Evolutionary conservation across 441 rosid species (phyloP).

Genomic region (Jatropha podagrica): DNA sequence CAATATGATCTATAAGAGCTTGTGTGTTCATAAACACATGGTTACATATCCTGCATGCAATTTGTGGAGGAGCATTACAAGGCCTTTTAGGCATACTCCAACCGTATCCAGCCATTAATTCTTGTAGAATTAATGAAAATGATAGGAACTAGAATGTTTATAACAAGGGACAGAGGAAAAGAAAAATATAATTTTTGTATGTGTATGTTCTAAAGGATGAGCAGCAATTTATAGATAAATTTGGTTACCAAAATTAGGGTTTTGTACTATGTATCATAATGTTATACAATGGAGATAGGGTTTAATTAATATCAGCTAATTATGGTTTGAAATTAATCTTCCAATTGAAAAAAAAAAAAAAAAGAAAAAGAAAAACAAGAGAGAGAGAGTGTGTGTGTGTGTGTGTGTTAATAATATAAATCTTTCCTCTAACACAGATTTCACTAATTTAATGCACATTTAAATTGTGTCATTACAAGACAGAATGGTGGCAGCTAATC

Average conservation of each 20-base stretch:
- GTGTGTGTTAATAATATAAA: not conserved
- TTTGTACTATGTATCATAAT: not conserved
- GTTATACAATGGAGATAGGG: not conserved
- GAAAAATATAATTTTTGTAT: not conserved
- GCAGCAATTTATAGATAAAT: slow-evolving; percentile 14
- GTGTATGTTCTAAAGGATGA: not conserved
- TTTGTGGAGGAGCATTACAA: not conserved
- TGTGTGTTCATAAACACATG: slow-evolving; percentile 24
- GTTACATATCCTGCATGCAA: slow-evolving; percentile 36
- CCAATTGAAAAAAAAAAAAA: not conserved
- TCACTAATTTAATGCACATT: slow-evolving; percentile 15
- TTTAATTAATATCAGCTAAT: not conserved
- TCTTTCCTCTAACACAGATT: not conserved
- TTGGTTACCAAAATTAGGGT: not conserved
- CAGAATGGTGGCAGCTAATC: slow-evolving; percentile 2
- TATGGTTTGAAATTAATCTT: not conserved
- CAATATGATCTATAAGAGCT: slow-evolving; percentile 29
- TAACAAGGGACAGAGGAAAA: not conserved
- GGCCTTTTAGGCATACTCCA: slow-evolving; percentile 19
- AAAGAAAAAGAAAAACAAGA: not conserved
- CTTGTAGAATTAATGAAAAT: too few relatives aligned
- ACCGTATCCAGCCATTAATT: slow-evolving; percentile 28
- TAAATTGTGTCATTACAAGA: slow-evolving; percentile 8
- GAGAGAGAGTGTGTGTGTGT: not conserved
- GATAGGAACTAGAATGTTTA: not conserved